phyloP scores from a whole-genome alignment of 441 rosid species.

The Sinapis alba region DNA sequence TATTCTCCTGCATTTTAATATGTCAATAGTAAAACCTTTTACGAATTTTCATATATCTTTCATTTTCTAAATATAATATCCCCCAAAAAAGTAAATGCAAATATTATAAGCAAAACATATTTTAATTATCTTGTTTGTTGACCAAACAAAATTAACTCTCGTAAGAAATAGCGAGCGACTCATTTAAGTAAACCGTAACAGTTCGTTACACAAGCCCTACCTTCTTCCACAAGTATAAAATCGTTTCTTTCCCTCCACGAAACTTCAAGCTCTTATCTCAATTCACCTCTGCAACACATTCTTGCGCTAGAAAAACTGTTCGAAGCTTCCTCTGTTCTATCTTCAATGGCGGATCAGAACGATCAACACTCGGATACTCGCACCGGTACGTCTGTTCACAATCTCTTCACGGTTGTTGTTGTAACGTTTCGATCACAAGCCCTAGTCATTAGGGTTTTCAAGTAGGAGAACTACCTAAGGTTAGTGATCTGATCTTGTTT shows the following conservation, averaged over 20 bases:
- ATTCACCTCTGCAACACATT: slow-evolving; percentile 14
- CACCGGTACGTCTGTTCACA: not conserved
- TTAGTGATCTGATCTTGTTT: slow-evolving; percentile 7
- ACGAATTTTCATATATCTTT: no score
- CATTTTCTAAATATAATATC: no score
- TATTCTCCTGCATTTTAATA: not conserved
- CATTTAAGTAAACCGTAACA: not conserved
- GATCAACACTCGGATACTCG: slow-evolving; percentile 2
- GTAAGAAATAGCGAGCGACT: not conserved
- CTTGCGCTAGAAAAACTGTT: not conserved
- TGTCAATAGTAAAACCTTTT: not conserved
- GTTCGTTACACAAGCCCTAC: slow-evolving; percentile 1
- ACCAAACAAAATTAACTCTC: not conserved
- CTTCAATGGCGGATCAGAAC: slow-evolving; percentile 20
- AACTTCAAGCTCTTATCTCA: not conserved
- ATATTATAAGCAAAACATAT: no score
- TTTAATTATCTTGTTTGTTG: not conserved
- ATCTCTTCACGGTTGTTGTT: not conserved
- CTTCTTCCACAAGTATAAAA: slow-evolving; percentile 27
- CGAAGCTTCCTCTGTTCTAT: slow-evolving; percentile 1
- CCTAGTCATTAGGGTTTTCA: slow-evolving; percentile 9
- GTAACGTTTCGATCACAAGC: not conserved
- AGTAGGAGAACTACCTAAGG: not conserved
- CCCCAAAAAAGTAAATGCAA: no score
- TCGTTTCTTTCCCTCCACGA: not conserved